phyloP scores from a whole-genome alignment of 2,329 filamentous ascomycete species.

The Sclerotinia spermophila region DNA sequence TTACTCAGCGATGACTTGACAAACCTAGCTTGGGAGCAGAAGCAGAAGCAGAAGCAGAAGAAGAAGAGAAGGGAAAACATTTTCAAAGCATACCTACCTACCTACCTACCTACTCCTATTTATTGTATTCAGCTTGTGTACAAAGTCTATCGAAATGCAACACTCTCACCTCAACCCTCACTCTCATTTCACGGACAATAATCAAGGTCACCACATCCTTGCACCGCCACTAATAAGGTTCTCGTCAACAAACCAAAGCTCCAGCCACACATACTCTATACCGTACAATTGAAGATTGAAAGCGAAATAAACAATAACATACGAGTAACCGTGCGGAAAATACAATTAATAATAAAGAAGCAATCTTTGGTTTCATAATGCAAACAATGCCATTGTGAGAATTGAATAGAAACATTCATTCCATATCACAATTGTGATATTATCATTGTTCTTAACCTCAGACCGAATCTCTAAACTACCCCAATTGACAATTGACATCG shows the following conservation, averaged over 20 bases:
- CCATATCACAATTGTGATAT: background rate
- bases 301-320: constrained; percentile 12
- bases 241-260: constrained; percentile 9
- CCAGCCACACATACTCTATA: background rate
- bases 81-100: background rate
- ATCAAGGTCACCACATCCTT: constrained; percentile 4
- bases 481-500: background rate
- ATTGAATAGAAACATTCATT: background rate
- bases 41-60: background rate
- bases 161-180: background rate
- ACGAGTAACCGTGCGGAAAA: constrained; percentile 18
- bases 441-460: background rate
- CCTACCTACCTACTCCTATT: background rate
- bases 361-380: constrained; percentile 4
- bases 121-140: background rate
- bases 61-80: background rate
- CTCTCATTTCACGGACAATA: constrained; percentile 4
- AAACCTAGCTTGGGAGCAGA: background rate
- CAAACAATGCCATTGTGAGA: constrained; percentile 17
- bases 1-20: background rate
- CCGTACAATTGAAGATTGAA: background rate
- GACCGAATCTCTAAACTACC: background rate
- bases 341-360: background rate
- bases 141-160: background rate
- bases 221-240: background rate